Evolutionary conservation across 805 yeast species (phyloP).

Genomic region (Lipomyces starkeyi): DNA sequence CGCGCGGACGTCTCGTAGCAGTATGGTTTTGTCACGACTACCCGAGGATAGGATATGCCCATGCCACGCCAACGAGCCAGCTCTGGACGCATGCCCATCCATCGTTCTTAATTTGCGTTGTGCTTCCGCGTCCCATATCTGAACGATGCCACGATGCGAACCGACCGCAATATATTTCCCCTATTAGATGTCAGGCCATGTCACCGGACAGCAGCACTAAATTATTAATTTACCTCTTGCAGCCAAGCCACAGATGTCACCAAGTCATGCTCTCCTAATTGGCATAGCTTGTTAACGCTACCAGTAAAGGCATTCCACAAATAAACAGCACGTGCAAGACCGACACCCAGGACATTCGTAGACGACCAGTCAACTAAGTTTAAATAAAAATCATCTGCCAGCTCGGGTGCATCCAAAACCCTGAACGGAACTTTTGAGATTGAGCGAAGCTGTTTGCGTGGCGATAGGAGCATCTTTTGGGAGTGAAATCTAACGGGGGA

Average conservation of each 20-base stretch:
- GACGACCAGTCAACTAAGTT: conserved; percentile 96
- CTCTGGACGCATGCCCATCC: conserved; percentile 88
- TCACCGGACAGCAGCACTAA: not conserved
- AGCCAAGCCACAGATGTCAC: conserved; percentile 92
- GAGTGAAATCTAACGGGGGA: conserved; percentile 91
- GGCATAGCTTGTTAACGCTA: conserved; percentile 79
- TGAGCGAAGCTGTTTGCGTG: conserved; percentile 76
- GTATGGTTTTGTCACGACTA: conserved; percentile 78
- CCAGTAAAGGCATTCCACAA: conserved; percentile 90
- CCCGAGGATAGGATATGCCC: conserved; percentile 88
- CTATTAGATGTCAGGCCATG: conserved; percentile 2
- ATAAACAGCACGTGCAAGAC: conserved; percentile 84
- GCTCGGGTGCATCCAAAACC: conserved; percentile 93
- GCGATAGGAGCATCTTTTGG: conserved; percentile 77
- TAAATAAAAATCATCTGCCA: conserved; percentile 90
- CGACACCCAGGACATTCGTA: conserved; percentile 86
- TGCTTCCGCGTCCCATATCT: conserved; percentile 91
- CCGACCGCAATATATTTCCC: conserved; percentile 97
- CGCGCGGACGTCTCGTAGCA: conserved; percentile 89
- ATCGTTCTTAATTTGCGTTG: conserved; percentile 84
- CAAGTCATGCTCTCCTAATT: conserved; percentile 67
- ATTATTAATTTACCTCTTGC: conserved; percentile 54
- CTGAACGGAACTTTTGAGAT: conserved; percentile 88
- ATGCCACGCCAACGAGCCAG: conserved; percentile 88
- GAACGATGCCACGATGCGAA: conserved; percentile 82